phyloP scores from a whole-genome alignment of 805 yeast species.

The Tetrapisispora arboricola region DNA sequence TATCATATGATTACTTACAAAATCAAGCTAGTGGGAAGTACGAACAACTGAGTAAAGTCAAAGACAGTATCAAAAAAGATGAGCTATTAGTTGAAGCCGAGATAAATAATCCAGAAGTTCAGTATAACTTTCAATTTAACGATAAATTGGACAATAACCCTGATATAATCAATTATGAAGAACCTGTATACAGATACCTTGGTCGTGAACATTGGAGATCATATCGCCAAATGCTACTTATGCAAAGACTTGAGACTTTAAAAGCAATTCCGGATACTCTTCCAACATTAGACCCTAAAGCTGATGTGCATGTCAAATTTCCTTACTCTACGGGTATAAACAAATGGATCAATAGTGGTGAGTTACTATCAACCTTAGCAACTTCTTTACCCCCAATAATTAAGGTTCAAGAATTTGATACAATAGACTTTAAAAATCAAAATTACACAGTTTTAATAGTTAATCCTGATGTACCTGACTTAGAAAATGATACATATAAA shows the following conservation, averaged over 20 bases:
- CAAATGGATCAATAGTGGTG: slow-evolving; percentile 74
- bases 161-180: slow-evolving; percentile 48
- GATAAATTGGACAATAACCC: slow-evolving; percentile 32
- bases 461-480: slow-evolving; percentile 86
- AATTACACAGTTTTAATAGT: slow-evolving; percentile 72
- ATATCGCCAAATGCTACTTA: slow-evolving; percentile 60
- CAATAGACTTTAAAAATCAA: slow-evolving; percentile 32
- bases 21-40: slow-evolving; percentile 34
- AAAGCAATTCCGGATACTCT: slow-evolving; percentile 87
- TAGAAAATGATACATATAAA: slow-evolving; percentile 52
- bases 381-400: slow-evolving; percentile 71
- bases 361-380: slow-evolving; percentile 57
- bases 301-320: slow-evolving; percentile 64
- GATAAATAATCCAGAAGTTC: slow-evolving; percentile 72
- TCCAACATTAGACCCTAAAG: slow-evolving; percentile 77
- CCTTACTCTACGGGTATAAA: slow-evolving; percentile 55
- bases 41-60: slow-evolving; percentile 20
- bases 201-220: slow-evolving; percentile 64
- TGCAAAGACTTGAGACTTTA: slow-evolving; percentile 87
- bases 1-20: slow-evolving; percentile 52
- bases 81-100: slow-evolving; percentile 52
- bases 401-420: slow-evolving; percentile 62
- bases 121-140: slow-evolving; percentile 47
- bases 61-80: slow-evolving; percentile 19
- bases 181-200: slow-evolving; percentile 70